phyloP scores from a whole-genome alignment of 2,329 filamentous ascomycete genomes.

The Elsinoe fawcettii region DNA sequence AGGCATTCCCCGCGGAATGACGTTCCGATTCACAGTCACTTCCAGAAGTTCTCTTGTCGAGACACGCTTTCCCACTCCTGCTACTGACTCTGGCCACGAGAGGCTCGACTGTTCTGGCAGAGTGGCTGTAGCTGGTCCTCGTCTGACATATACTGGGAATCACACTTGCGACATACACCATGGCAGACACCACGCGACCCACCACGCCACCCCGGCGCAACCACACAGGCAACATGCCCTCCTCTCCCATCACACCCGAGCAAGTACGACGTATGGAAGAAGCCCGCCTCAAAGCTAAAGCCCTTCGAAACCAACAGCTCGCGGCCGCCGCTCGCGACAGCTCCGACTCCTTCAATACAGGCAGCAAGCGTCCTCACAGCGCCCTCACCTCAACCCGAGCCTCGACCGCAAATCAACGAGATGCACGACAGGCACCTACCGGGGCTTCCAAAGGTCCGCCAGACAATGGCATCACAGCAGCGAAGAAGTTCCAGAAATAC shows the following conservation, averaged over 20 bases:
- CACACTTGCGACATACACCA: conserved; percentile 16
- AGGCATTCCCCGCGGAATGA: conserved; percentile 4
- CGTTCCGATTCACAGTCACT: neutral
- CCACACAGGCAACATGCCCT: conserved; percentile 35
- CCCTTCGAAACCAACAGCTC: conserved; percentile 65
- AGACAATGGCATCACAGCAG: conserved; percentile 58
- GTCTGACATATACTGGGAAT: no score
- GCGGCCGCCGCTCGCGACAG: conserved; percentile 44
- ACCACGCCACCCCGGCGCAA: conserved; percentile 41
- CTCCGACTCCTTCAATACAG: conserved; percentile 40
- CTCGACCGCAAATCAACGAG: conserved; percentile 56
- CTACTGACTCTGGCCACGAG: neutral
- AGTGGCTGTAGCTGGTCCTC: no score
- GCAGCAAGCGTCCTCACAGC: conserved; percentile 65
- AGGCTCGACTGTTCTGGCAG: no score
- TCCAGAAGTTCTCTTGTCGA: neutral
- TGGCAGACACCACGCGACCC: conserved; percentile 33
- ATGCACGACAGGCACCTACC: conserved; percentile 47
- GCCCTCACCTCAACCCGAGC: conserved; percentile 47
- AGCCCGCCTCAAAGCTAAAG: conserved; percentile 81
- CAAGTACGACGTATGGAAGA: conserved; percentile 64
- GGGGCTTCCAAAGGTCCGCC: conserved; percentile 30
- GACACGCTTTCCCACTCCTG: neutral
- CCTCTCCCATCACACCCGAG: conserved; percentile 50
- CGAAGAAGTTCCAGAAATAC: conserved; percentile 83